Evolutionary conservation across 495 filamentous ascomycete genomes (phyloP), one percentile per base, ranked within the genome.

Genomic region (Hypoxylon intermedium): DNA sequence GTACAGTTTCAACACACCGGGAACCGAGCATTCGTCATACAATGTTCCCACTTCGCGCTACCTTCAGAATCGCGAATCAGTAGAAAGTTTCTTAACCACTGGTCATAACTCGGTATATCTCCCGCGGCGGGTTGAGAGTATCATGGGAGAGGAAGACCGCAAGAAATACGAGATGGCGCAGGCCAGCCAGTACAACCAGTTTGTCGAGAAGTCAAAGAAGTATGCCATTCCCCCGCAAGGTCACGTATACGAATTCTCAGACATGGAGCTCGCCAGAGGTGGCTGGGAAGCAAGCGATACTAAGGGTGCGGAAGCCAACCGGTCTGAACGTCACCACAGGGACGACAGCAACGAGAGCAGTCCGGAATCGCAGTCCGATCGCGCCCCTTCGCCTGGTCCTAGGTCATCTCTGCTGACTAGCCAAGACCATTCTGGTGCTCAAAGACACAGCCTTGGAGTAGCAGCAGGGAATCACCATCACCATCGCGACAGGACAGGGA

Each of bases 141-240:
- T 96, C 61, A 89, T 94, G 85, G 87, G 84, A 33, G 88, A 89
- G 18, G 88, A 92, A 72, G 89, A 92, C 63, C 77, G 83, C 23
- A 80, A 78, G 56, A 92, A 90, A 67, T 86, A 89, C 51, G 79
- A 83, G 53, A 79, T 88, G 67, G 87, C 87, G 6, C 86, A 86
- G 67, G 82, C 88, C 30, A 82, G 75, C 56, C 86, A 85, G 42
- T 60, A 73, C 15, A 68, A 62, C 49, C 68, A 70, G 42, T 71
- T 72, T 60, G 61, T 72, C 33, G 79, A 75, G 51, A 79, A 78
- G 13, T 80, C 79, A 7, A 79, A 82, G 21, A 78, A 77, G 26
- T 82, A 82, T 37, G 77, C 82, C 55, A 77, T 71, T 40, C 76
- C 81, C 12, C 75, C 78, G 4, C 72, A 72, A 3, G 82, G 78